Percentiles rank a stretch among this genome's conserved stretches.
These are phyloP conservation scores for Striga hermonthica DNA, from an alignment of 305 asterid species.

Conservation along the genomic window DNA sequence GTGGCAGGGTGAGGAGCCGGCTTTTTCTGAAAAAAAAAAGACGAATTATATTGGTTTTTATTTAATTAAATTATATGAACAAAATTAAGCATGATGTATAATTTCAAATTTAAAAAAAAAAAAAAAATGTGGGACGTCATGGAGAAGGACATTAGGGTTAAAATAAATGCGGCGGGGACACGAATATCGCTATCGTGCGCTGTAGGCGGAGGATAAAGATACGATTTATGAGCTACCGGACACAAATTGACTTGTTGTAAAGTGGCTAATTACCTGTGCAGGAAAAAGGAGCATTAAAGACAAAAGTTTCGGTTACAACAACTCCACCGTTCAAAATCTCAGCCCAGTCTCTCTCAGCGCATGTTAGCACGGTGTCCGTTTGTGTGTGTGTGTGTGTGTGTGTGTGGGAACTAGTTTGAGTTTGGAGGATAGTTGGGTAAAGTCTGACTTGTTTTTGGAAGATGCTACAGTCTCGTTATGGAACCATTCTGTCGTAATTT, in stretches of 20 bases:
- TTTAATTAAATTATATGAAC: too few species aligned
- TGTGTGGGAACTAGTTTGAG: neutral
- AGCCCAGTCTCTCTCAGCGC: slow-evolving; percentile 24
- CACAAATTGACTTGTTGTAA: slow-evolving; percentile 45
- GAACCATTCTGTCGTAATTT: too few species aligned
- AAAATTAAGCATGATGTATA: too few species aligned
- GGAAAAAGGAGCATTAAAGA: slow-evolving; percentile 42
- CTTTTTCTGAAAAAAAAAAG: slow-evolving; percentile 50
- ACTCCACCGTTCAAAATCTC: slow-evolving; percentile 45
- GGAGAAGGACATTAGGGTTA: too few species aligned
- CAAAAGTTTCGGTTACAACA: slow-evolving; percentile 51
- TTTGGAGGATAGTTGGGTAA: neutral
- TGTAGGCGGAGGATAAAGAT: slow-evolving; percentile 25
- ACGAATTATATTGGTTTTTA: neutral
- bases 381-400: too few species aligned
- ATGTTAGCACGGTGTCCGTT: too few species aligned
- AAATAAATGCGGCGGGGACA: too few species aligned
- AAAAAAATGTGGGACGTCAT: too few species aligned
- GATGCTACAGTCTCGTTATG: too few species aligned
- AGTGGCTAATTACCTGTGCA: slow-evolving; percentile 1
- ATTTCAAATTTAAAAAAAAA: too few species aligned
- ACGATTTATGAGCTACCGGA: slow-evolving; percentile 24
- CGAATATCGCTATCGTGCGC: slow-evolving; percentile 28
- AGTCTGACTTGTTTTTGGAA: too few species aligned
- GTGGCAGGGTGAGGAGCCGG: slow-evolving; percentile 84